A percentile compares a stretch with the other conserved stretches of the same genome.
Evolutionary conservation across 2,329 filamentous ascomycete species (phyloP).

Genomic region (Capronia epimyces): DNA sequence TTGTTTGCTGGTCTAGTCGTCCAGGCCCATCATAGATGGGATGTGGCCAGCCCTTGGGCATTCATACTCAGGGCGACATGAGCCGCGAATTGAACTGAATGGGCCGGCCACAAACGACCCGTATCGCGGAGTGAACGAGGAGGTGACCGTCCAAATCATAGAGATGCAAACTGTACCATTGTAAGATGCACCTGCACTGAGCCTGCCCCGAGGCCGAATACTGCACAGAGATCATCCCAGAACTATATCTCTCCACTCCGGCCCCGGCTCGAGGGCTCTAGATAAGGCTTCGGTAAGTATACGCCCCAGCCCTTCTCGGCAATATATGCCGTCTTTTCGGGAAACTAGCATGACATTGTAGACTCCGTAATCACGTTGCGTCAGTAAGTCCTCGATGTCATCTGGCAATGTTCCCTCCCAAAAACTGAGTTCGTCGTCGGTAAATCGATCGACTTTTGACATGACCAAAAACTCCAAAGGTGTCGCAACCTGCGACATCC

Average conservation of each 20-base stretch:
- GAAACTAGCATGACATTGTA: slow-evolving; percentile 28
- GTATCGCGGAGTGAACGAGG: no score
- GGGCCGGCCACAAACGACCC: no score
- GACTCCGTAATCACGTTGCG: slow-evolving; percentile 24
- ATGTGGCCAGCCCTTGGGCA: no score
- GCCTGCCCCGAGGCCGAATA: background rate
- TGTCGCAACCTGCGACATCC: slow-evolving; percentile 16
- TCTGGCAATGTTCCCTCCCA: slow-evolving; percentile 27
- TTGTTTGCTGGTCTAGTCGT: no score
- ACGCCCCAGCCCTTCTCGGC: slow-evolving; percentile 27
- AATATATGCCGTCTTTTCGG: slow-evolving; percentile 23
- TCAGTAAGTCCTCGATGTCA: slow-evolving; percentile 23
- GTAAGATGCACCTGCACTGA: background rate
- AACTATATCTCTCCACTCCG: slow-evolving; percentile 27
- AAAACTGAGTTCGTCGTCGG: slow-evolving; percentile 26
- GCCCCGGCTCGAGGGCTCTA: slow-evolving; percentile 23
- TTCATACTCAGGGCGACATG: no score
- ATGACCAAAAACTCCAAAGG: slow-evolving; percentile 27
- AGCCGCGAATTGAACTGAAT: no score
- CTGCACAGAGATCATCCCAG: slow-evolving; percentile 15
- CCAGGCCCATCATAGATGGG: no score
- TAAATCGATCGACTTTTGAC: slow-evolving; percentile 26
- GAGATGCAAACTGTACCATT: background rate
- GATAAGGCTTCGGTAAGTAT: slow-evolving; percentile 23
- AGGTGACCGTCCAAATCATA: background rate